Percentiles rank a stretch among this genome's conserved stretches.
Evolutionary conservation across 352 stramenopile genomes (phyloP).

Genomic region (Peronospora belbahrii): DNA sequence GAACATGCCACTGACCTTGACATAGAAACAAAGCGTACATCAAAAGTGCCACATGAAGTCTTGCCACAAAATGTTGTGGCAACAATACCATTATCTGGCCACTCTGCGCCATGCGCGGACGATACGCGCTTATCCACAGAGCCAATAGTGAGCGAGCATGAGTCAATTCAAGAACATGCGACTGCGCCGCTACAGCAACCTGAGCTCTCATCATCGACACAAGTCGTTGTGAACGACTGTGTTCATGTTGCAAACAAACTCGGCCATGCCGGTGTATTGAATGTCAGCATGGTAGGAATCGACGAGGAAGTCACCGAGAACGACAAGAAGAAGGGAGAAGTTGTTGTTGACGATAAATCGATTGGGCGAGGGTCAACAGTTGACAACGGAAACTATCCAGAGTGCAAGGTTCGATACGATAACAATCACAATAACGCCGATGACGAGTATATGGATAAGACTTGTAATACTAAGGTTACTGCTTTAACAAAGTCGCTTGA

Average conservation of each 20-base stretch:
- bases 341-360: constrained; percentile 4
- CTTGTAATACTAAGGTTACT: neutral
- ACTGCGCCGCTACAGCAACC: neutral
- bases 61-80: neutral
- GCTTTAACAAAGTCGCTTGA: neutral
- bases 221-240: neutral
- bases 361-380: constrained; percentile 31
- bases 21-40: neutral
- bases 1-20: neutral
- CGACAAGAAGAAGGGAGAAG: constrained; percentile 11
- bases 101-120: neutral
- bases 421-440: constrained; percentile 19
- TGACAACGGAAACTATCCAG: constrained; percentile 38
- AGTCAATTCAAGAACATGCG: neutral
- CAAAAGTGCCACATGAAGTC: neutral
- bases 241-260: constrained; percentile 5
- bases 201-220: neutral
- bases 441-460: constrained; percentile 7
- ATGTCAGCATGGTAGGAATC: constrained; percentile 13
- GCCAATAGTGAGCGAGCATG: neutral
- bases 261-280: constrained; percentile 9
- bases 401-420: constrained; percentile 30
- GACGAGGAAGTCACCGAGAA: constrained; percentile 12
- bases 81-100: neutral
- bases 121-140: neutral